Base-by-base conservation (phyloP, 352 stramenopile species). In the Phytophthora citrophthora region DNA sequence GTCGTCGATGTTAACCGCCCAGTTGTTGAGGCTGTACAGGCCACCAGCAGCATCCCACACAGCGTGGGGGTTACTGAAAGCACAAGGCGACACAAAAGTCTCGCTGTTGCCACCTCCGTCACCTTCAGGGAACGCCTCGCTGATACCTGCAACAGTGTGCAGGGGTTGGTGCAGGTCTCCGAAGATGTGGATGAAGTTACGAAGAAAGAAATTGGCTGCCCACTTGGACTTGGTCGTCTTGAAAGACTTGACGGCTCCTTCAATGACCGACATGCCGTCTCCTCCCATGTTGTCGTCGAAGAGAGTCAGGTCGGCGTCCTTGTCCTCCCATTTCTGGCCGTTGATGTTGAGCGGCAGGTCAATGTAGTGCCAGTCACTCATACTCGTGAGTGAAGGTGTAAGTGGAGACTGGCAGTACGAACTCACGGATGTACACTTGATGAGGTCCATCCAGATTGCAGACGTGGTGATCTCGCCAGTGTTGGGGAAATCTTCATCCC, bases 171-270 rank as follows among this genome's bases (percentile, higher is more conserved):
- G 74, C 36, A 83, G 47, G 53, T 90, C 78, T 5, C 68, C 76
- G 34, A 87, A 76, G 50, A 88, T 75, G 74, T 90, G 81, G 63
- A 90, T 81, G 65, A 88, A 82, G 64, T 86, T 74, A 23, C 81
- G 81, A 3, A 90, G 48, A 23, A 76, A 54, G 11, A 87, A 46
- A 72, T 90, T 88, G 40, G 70, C 74, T 1, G 74, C 67, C 77
- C 77, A 88, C 40, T 63, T 61, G 13, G 81, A 88, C 54, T 83
- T 68, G 29, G 78, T 90, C 34, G 81, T 83, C 40, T 51, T 69
- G 60, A 90, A 78, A 18, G 78, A 74, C 40, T 66, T 62, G 23
- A 90, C 45, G 2, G 68, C 68, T 16, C 68, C 71, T 32, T 83
- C 70, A 16, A 88, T 64, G 13, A 86, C 64, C 9, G 72, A 60